These are phyloP conservation scores for Colletotrichum coccodes DNA, from an alignment of 2,329 filamentous ascomycete genomes.

Conservation along the genomic window DNA sequence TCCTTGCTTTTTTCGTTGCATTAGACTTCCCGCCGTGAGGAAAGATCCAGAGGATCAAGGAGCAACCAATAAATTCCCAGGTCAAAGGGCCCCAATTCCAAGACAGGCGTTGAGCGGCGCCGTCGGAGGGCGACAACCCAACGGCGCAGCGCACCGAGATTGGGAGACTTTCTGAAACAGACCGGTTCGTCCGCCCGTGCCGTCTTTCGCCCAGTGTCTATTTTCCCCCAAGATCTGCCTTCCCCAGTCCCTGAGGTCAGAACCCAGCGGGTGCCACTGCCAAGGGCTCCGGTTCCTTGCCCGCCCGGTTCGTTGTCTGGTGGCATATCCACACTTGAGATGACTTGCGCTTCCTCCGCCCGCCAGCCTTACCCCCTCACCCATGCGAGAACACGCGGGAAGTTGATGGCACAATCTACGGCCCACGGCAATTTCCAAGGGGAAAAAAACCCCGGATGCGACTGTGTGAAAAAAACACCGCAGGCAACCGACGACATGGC, in stretches of 20 bases:
- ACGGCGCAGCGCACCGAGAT: background rate
- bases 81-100: background rate
- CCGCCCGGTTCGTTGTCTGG: background rate
- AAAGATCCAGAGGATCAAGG: background rate
- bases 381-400: conserved; percentile 24
- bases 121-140: background rate
- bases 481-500: conserved; percentile 5
- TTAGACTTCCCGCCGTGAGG: conserved; percentile 5
- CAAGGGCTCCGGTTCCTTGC: background rate
- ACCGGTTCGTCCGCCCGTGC: conserved; percentile 4
- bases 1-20: conserved; percentile 7
- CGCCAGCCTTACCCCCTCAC: conserved; percentile 17
- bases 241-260: conserved; percentile 14
- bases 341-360: background rate
- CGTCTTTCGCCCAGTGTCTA: background rate
- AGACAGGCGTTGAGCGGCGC: background rate
- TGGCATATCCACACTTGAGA: background rate
- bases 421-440: conserved; percentile 1
- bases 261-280: conserved; percentile 15
- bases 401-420: background rate
- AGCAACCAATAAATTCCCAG: background rate
- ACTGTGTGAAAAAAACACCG: background rate
- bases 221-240: conserved; percentile 16
- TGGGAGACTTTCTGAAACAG: conserved; percentile 25
- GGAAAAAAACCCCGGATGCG: background rate